Evolutionary conservation across 257 asterid genomes (phyloP), one percentile per base, ranked within the genome.

Genomic region (Solanum stenotomum): DNA sequence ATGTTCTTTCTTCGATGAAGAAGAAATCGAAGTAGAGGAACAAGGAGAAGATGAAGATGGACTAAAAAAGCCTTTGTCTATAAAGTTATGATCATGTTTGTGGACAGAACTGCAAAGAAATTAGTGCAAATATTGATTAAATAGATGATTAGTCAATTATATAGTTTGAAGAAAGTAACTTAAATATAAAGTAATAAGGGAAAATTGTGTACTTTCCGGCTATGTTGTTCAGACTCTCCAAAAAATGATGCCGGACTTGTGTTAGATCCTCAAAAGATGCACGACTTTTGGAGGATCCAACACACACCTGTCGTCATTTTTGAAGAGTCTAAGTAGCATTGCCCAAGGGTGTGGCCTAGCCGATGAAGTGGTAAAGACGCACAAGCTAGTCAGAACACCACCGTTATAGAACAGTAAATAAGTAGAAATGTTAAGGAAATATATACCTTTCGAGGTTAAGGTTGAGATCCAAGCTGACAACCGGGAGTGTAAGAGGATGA

Each of bases 21-120:
- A 95, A 37, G 98, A 94, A 14, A 92, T 81, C 5, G 98, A 96
- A 90, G 96, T 82, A 2, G 98, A 95, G 10, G 97, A 93, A 77
- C 95, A 93, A 84, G 95, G 94, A 83, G 99, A 93, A 15, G 90
- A 65, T 46, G 98, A 86, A 8, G 96, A 85, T 35, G 91, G 87
- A 15, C 88, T 74, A 2, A 35, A 88, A 29, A 92, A 75, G 83
- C 90, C 92, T 79, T 94, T 95, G 29, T 91, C 95, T 5, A 91
- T 94, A 89, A 93, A 94, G 79, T 25, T 65, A 85, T 25, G 87
- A 11, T 65, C 29, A 86, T 89, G 89, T 88, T 91, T 93, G 89
- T 94, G 96, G 61, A 90, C 72, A 33, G 94, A 91, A 88, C 85
- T 89, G 83, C 97, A 87, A 31, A 92, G 12, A 56, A 20, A 56